phyloP scores from a whole-genome alignment of 306 rosid species.

The Arachis stenosperma region DNA sequence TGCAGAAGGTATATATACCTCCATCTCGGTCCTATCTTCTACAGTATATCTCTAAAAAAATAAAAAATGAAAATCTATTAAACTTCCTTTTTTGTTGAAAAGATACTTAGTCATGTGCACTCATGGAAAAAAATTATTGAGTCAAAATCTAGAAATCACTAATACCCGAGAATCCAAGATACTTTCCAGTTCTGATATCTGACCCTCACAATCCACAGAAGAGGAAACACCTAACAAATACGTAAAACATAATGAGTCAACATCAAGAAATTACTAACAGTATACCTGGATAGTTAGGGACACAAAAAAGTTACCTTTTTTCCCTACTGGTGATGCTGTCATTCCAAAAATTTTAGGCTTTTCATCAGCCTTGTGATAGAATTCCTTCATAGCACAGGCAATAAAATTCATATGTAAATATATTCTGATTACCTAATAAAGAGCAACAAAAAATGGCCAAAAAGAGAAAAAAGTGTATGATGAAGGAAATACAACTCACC shows the following conservation, averaged over 20 bases:
- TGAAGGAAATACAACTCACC: slow-evolving; percentile 51
- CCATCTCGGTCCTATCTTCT: slow-evolving; percentile 72
- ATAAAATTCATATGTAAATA: slow-evolving; percentile 22
- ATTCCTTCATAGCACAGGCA: slow-evolving; percentile 67
- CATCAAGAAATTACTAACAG: not conserved
- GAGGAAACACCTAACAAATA: slow-evolving; percentile 71
- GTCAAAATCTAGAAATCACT: slow-evolving; percentile 19
- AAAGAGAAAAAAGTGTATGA: slow-evolving; percentile 28
- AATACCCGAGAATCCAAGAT: slow-evolving; percentile 78
- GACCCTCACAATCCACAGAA: slow-evolving; percentile 64
- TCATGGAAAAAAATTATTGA: slow-evolving; percentile 18
- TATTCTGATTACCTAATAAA: slow-evolving; percentile 17
- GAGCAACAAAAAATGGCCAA: not conserved
- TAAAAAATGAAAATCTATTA: slow-evolving; percentile 12
- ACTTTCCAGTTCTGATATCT: slow-evolving; percentile 77
- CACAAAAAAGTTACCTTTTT: slow-evolving; percentile 59
- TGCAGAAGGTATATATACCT: slow-evolving; percentile 61
- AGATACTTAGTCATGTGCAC: slow-evolving; percentile 27
- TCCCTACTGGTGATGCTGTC: slow-evolving; percentile 89
- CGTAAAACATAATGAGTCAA: slow-evolving; percentile 22
- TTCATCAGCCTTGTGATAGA: slow-evolving; percentile 70
- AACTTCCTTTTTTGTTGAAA: slow-evolving; percentile 26
- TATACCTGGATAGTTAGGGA: not conserved
- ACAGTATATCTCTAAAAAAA: slow-evolving; percentile 63
- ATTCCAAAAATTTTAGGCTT: slow-evolving; percentile 93